Conservation (phyloP, 352 stramenopile genomes). For the Pythium plurisporium region DNA sequence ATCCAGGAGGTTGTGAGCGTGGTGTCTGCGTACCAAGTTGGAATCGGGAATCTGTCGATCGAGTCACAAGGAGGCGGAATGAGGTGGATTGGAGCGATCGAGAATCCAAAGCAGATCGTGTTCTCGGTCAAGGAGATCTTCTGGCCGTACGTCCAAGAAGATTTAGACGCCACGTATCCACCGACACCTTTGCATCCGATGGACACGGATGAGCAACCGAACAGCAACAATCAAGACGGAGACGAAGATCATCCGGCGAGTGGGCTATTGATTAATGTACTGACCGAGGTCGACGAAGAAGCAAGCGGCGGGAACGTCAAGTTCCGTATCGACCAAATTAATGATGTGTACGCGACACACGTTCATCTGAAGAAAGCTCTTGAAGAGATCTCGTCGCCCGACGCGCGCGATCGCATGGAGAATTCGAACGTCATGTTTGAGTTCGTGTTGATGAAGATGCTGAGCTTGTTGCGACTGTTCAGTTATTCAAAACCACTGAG, state of each 20-base stretch:
- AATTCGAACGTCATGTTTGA: constrained; percentile 83
- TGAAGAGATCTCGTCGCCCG: constrained; percentile 56
- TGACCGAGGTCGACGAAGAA: constrained; percentile 67
- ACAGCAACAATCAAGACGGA: constrained; percentile 5
- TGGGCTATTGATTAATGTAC: constrained; percentile 46
- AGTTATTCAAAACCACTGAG: constrained; percentile 61
- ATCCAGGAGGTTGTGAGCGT: constrained; percentile 66
- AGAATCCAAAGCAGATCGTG: constrained; percentile 55
- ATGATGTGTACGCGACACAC: constrained; percentile 60
- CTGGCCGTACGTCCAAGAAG: constrained; percentile 60
- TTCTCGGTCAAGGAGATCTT: constrained; percentile 73
- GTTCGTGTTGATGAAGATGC: constrained; percentile 62
- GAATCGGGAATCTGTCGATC: constrained; percentile 32
- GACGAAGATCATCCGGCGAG: constrained; percentile 28
- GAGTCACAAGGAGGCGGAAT: constrained; percentile 20
- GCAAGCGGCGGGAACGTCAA: constrained; percentile 57
- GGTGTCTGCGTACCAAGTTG: constrained; percentile 59
- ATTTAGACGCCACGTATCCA: constrained; percentile 8
- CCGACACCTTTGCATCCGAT: constrained; percentile 10
- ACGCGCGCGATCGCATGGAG: constrained; percentile 68
- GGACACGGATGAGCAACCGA: not conserved
- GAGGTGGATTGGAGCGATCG: constrained; percentile 30
- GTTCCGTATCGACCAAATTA: constrained; percentile 60
- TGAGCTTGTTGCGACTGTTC: constrained; percentile 63
- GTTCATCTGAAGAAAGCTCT: constrained; percentile 63